Base-by-base conservation (phyloP, 768 basidiomycete genomes). In the Pleurotus giganteus region DNA sequence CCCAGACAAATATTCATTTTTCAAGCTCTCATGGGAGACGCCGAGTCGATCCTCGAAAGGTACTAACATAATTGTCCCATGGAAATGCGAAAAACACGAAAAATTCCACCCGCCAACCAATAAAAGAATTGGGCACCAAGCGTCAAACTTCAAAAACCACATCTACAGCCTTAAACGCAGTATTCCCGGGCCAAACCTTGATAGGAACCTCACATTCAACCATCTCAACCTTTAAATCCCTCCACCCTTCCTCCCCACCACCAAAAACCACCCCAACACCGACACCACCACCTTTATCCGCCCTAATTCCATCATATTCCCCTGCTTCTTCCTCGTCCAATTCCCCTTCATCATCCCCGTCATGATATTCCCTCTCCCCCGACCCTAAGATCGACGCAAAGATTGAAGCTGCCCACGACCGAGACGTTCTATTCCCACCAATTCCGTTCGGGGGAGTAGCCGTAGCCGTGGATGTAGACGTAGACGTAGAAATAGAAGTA, bases 131-230 rank as follows among this genome's bases (percentile, higher is more conserved):
- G 21, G 23, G 26, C 4, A 23, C 44, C 44, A 15, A 45, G 26
- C 44, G 17, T 45, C 44, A 45, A 27, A 45, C 44, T 65, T 87
- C 85, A 66, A 91, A 91, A 26, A 89, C 83, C 6, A 91, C 85
- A 58, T 90, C 86, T 64, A 81, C 74, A 3, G 91, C 83, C 68
- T 83, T 86, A 71, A 91, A 94, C 41, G 86, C 88, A 3, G 91
- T 95, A 70, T 92, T 94, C 41, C 91, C 91, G 9, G 94, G 86
- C 81, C 88, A 94, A 1, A 97, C 88, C 60, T 70, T 83, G 54
- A 98, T 82, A 17, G 92, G 91, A 39, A 98, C 89, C 67, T 94
- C 91, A 63, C 94, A 97, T 68, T 97, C 96, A 15, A 98, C 93
- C 56, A 86, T 90, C 78, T 98, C 94, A 23, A 88, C 78, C 63